Conservation (phyloP, 176 grass and related monocot species). For the Hsuehochloa calcarea region DNA sequence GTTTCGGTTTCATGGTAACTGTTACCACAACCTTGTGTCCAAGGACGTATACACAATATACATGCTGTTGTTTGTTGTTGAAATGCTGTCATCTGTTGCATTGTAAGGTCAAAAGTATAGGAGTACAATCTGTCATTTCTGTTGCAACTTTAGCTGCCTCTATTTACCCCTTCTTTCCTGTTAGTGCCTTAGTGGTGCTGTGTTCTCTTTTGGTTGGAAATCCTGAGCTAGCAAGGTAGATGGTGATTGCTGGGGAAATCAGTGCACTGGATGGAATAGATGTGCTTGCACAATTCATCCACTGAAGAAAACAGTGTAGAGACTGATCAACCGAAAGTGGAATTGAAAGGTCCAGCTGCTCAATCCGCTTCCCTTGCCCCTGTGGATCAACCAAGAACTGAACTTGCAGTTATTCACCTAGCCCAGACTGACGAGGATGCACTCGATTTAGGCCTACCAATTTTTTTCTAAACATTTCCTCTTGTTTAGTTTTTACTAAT, state of each 20-base stretch:
- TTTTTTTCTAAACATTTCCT: background rate
- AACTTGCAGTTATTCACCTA: background rate
- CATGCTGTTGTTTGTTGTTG: slow-evolving; percentile 12
- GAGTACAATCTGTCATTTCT: background rate
- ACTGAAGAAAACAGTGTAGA: background rate
- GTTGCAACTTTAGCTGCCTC: background rate
- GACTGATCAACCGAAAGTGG: background rate
- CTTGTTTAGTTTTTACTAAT: background rate
- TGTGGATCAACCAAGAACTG: background rate
- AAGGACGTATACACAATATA: slow-evolving; percentile 34
- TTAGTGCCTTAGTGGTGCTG: background rate
- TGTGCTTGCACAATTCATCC: background rate
- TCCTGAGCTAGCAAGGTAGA: background rate
- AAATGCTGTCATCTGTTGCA: background rate
- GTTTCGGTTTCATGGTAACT: background rate
- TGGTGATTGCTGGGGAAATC: slow-evolving; percentile 7
- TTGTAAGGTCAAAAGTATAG: slow-evolving; percentile 22
- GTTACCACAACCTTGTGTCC: background rate
- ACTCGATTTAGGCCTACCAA: background rate
- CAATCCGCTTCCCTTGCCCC: background rate
- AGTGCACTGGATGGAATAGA: background rate
- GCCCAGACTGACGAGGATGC: background rate
- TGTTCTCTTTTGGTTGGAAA: slow-evolving; percentile 26
- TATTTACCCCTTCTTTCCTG: background rate
- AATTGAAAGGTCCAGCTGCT: background rate